Base-by-base conservation (phyloP, 306 rosid genomes). In the Pyrus betulifolia region DNA sequence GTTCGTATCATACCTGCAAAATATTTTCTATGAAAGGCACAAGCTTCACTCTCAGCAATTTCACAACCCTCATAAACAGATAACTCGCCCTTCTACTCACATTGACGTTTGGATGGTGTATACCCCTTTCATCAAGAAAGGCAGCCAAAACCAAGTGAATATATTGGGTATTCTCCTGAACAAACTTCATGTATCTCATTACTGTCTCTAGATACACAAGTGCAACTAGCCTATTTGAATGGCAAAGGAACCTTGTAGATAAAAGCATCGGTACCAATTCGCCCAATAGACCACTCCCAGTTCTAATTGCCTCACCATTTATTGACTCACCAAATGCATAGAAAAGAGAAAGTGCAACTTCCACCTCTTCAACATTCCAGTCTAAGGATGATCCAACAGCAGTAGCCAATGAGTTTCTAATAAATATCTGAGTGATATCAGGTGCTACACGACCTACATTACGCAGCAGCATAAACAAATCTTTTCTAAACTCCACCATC, bases 81-180 rank as follows among this genome's bases (percentile, higher is more conserved):
- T 95, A 95, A 79, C 97, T 89, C 46, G 98, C 98, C 86, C 99
- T 90, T 75, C 90, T 87, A 76, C 92, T 89, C 57, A 95, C 97
- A 67, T 88, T 89, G 84, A 86, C 74, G 76, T 89, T 95, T 58
- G 90, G 86, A 82, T 95, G 99, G 86, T 87, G 97, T 86, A 92
- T 88, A 54, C 99, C 97, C 82, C 99, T 90, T 80, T 95, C 99
- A 85, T 95, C 99, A 69, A 95, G 99, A 86, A 92, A 95, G 72
- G 92, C 96, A 84, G 92, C 71, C 76, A 95, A 80, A 74, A 95
- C 97, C 88, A 86, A 76, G 31, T 90, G 93, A 80, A 95, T 89
- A 79, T 87, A 89, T 31, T 87, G 97, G 76, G 90, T 78, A 71
- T 89, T 90, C 58, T 95, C 97, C 80, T 89, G 97, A 67, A 92